Percentiles rank a stretch among this genome's conserved stretches.
Evolutionary conservation across 306 rosid species (phyloP).

Genomic region (Hylodesmum podocarpum): DNA sequence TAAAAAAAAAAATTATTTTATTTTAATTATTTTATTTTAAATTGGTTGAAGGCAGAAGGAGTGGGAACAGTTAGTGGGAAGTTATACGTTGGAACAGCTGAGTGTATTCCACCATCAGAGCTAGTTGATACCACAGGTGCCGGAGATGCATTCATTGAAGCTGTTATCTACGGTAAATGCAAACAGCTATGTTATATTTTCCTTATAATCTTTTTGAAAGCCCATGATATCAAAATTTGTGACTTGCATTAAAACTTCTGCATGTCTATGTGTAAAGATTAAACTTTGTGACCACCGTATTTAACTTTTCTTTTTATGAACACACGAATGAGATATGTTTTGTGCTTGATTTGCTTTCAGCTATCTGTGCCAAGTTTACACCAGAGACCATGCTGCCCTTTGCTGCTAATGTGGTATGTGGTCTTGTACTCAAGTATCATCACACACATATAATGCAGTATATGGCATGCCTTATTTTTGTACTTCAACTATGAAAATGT

Average conservation of each 20-base stretch:
- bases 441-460: background rate
- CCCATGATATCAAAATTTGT: background rate
- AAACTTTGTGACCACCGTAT: background rate
- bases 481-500: background rate
- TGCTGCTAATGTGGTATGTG: conserved; percentile 80
- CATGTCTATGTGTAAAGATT: background rate
- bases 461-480: background rate
- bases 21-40: too few relatives aligned
- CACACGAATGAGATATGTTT: conserved; percentile 4
- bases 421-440: background rate
- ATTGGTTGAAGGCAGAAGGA: conserved; percentile 79
- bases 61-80: conserved; percentile 73
- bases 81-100: conserved; percentile 80
- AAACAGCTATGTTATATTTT: conserved; percentile 16
- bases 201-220: background rate
- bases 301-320: background rate
- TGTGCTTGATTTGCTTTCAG: conserved; percentile 49
- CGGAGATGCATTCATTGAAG: conserved; percentile 98
- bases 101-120: conserved; percentile 74
- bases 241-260: background rate
- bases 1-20: too few relatives aligned
- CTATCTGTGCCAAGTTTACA: conserved; percentile 70
- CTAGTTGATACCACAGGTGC: conserved; percentile 95
- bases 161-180: conserved; percentile 75
- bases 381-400: conserved; percentile 82